Base-by-base conservation (phyloP, 331 rosid species). In the Ulmus americana region DNA sequence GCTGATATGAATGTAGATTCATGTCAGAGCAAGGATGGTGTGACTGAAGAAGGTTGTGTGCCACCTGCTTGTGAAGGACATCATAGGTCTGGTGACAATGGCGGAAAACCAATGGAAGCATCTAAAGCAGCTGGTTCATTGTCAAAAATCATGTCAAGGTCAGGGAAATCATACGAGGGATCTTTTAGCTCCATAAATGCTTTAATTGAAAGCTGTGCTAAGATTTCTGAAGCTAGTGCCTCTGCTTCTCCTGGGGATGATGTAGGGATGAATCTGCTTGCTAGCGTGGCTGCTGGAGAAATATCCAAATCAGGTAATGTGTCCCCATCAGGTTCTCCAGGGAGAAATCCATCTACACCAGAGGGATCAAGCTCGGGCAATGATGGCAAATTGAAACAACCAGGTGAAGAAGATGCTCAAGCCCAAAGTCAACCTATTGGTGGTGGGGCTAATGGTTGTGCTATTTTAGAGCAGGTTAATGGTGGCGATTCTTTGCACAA, bases 271-370 rank as follows among this genome's bases (percentile, higher is more conserved):
- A 87, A 90, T 73, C 81, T 90, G 58, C 91, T 87, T 69, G 97
- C 97, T 45, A 85, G 83, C 15, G 97, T 90, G 70, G 97, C 97
- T 69, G 77, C 97, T 48, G 95, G 90, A 46, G 95, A 87, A 70
- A 78, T 90, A 14, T 78, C 78, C 3, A 85, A 76, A 68, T 87
- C 94, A 14, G 84, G 75, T 28, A 63, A 72, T 74, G 77, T 61
- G 10, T 79, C 85, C 13, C 85, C 89, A 0, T 69, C 71, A 11
- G 74, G 64, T 74, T 86, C 95, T 47, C 95, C 95, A 0, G 80
- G 51, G 61, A 85, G 84, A 60, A 80, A 72, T 64, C 61, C 77
- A 42, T 44, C 83, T 69, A 10, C 64, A 47, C 72, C 77, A 22
- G 95, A 86, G 55, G 78, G 73, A 57, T 78, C 84, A 18, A 64